phyloP scores from a whole-genome alignment of 78 protist species.

The Dictyostelium purpureum region DNA sequence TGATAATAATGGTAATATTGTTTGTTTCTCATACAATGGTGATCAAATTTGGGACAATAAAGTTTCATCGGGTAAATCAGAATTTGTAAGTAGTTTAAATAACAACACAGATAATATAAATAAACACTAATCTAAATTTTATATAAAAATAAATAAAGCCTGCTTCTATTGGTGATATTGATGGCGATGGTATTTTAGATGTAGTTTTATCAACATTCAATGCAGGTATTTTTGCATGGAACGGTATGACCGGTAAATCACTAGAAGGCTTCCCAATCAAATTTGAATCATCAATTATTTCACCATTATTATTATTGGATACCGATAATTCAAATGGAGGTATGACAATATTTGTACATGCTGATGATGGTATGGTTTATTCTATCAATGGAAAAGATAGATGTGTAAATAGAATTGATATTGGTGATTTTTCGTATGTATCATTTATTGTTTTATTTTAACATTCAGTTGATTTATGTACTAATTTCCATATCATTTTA shows the following conservation, averaged over 20 bases:
- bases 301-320: constrained; percentile 47
- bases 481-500: background rate
- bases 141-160: too few species aligned
- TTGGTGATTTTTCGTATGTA: constrained; percentile 83
- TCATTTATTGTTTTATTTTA: background rate
- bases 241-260: constrained; percentile 76
- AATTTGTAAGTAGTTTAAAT: too few species aligned
- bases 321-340: background rate
- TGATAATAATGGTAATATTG: constrained; percentile 72
- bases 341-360: constrained; percentile 23
- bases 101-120: background rate
- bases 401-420: constrained; percentile 37
- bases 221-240: constrained; percentile 87
- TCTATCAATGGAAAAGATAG: constrained; percentile 10
- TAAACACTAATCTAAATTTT: background rate
- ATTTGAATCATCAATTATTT: constrained; percentile 16
- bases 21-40: constrained; percentile 59
- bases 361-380: constrained; percentile 24
- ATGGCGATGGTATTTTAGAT: constrained; percentile 94
- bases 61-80: constrained; percentile 41
- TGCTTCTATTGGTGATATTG: constrained; percentile 88
- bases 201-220: constrained; percentile 82
- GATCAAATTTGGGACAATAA: constrained; percentile 66
- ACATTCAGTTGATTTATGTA: background rate
- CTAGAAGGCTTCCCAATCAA: constrained; percentile 81